These are phyloP conservation scores for Hypoxylon sp. DNA, from an alignment of 2,329 filamentous ascomycete genomes.

Conservation along the genomic window DNA sequence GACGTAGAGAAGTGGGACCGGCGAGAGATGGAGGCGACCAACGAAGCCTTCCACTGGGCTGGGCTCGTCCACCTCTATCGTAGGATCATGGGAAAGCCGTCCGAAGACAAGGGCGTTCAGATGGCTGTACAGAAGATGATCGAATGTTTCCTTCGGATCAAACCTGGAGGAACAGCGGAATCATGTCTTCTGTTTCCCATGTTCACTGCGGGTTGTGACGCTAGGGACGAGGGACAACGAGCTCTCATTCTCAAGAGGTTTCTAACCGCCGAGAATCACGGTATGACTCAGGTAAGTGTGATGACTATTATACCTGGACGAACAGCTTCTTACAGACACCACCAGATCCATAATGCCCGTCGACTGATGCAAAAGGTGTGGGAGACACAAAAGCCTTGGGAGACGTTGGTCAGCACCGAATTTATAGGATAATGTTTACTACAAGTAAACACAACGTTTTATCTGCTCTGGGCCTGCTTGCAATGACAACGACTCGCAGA, in stretches of 20 bases:
- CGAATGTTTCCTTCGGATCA: slow-evolving; percentile 66
- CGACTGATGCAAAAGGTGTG: slow-evolving; percentile 73
- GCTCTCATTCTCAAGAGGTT: slow-evolving; percentile 71
- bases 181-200: slow-evolving; percentile 80
- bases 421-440: slow-evolving; percentile 70
- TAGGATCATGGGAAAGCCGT: slow-evolving; percentile 70
- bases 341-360: slow-evolving; percentile 65
- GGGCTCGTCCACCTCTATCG: slow-evolving; percentile 79
- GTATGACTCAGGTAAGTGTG: slow-evolving; percentile 74
- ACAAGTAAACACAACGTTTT: slow-evolving; percentile 5
- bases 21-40: slow-evolving; percentile 73
- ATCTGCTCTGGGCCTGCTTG: slow-evolving; percentile 15
- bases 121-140: slow-evolving; percentile 70
- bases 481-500: slow-evolving; percentile 11
- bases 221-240: slow-evolving; percentile 62
- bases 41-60: slow-evolving; percentile 82
- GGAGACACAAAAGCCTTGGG: slow-evolving; percentile 73
- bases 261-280: slow-evolving; percentile 72
- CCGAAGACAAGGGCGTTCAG: slow-evolving; percentile 67
- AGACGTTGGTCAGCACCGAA: slow-evolving; percentile 70
- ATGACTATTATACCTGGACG: not conserved
- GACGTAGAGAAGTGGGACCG: slow-evolving; percentile 66
- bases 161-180: slow-evolving; percentile 73
- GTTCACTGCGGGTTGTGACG: slow-evolving; percentile 84
- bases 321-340: slow-evolving; percentile 23